phyloP scores from a whole-genome alignment of 768 basidiomycete species.

The Tulasnella sp. region DNA sequence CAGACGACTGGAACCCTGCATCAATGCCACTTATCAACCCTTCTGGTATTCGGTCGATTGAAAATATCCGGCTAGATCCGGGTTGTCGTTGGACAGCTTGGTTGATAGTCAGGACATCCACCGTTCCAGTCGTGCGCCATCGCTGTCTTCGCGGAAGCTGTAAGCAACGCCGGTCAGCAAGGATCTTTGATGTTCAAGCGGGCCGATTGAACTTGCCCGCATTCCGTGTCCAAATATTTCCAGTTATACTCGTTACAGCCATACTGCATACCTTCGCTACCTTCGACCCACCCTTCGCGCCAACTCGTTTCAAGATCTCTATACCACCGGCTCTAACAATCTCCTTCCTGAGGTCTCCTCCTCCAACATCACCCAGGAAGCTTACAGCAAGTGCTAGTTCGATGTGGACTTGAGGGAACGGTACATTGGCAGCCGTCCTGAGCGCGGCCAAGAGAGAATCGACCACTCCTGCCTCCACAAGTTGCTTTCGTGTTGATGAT shows the following conservation, averaged over 20 bases:
- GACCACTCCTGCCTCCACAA: slow-evolving; percentile 15
- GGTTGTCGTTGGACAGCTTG: not conserved
- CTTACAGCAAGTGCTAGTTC: slow-evolving; percentile 9
- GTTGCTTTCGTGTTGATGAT: slow-evolving; percentile 10
- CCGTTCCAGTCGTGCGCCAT: slow-evolving; percentile 16
- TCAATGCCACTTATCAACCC: too few species aligned
- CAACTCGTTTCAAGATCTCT: slow-evolving; percentile 15
- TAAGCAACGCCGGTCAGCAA: not conserved
- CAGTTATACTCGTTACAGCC: slow-evolving; percentile 14
- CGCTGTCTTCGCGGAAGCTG: slow-evolving; percentile 14
- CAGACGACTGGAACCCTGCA: too few species aligned
- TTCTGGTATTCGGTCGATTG: too few species aligned
- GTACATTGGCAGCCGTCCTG: slow-evolving; percentile 12
- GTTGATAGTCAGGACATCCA: slow-evolving; percentile 13
- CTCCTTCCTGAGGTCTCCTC: slow-evolving; percentile 13
- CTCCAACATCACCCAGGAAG: slow-evolving; percentile 14
- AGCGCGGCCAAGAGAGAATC: slow-evolving; percentile 14
- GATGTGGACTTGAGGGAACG: slow-evolving; percentile 10
- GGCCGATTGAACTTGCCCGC: slow-evolving; percentile 7
- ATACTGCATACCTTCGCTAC: slow-evolving; percentile 11
- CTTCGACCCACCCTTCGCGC: not conserved
- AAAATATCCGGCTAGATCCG: too few species aligned
- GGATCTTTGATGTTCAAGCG: not conserved
- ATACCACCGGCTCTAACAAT: slow-evolving; percentile 16
- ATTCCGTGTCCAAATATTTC: slow-evolving; percentile 16